These are phyloP conservation scores for Dactylella cylindrospora DNA, from an alignment of 2,329 filamentous ascomycete species.

Conservation along the genomic window DNA sequence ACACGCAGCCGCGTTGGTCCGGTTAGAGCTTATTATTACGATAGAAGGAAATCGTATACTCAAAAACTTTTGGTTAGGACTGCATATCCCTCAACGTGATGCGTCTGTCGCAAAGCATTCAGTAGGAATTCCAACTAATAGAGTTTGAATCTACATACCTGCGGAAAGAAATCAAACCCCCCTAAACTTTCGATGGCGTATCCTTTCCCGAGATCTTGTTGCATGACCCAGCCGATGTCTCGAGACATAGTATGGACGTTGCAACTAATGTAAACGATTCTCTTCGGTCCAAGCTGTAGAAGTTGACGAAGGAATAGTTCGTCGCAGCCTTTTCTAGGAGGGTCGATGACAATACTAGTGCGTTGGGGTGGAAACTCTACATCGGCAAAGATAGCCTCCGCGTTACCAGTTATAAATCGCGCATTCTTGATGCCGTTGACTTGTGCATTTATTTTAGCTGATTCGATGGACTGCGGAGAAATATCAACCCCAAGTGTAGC, in stretches of 20 bases:
- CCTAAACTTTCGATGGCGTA: slow-evolving; percentile 89
- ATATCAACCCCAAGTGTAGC: slow-evolving; percentile 75
- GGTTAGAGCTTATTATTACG: background rate
- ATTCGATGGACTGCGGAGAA: slow-evolving; percentile 72
- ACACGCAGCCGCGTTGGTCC: no score
- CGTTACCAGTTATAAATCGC: slow-evolving; percentile 86
- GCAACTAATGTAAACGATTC: slow-evolving; percentile 92
- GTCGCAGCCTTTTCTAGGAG: slow-evolving; percentile 94
- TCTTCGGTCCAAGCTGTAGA: slow-evolving; percentile 70
- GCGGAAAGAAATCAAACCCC: slow-evolving; percentile 97
- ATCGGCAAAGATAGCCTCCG: slow-evolving; percentile 74
- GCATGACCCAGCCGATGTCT: slow-evolving; percentile 84
- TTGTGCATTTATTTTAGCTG: slow-evolving; percentile 73
- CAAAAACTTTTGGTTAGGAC: slow-evolving; percentile 56
- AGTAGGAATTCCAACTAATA: background rate
- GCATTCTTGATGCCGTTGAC: slow-evolving; percentile 76
- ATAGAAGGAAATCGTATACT: background rate
- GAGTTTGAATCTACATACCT: slow-evolving; percentile 52
- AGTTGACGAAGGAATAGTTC: slow-evolving; percentile 79
- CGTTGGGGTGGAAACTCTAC: slow-evolving; percentile 74
- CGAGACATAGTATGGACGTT: slow-evolving; percentile 97
- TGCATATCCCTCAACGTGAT: slow-evolving; percentile 69
- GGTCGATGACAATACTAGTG: slow-evolving; percentile 92
- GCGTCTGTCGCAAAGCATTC: slow-evolving; percentile 54
- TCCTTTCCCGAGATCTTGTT: slow-evolving; percentile 60